Percentiles rank a stretch among this genome's conserved stretches.
These are phyloP conservation scores for Chlamydomonas incerta DNA, from an alignment of 139 green algal genomes.

Conservation along the genomic window DNA sequence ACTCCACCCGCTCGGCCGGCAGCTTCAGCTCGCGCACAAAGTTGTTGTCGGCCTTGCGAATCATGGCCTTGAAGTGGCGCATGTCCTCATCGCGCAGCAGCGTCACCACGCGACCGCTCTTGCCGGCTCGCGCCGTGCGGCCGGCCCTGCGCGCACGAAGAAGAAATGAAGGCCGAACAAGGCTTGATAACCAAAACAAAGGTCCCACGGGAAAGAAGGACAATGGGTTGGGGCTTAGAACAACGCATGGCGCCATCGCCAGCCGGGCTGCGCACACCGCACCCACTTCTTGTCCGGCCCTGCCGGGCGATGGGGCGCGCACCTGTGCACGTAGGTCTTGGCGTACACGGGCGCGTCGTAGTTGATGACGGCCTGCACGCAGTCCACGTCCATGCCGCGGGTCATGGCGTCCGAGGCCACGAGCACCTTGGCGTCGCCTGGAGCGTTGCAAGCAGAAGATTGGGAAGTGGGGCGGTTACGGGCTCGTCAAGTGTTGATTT, in stretches of 20 bases:
- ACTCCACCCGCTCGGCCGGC: conserved; percentile 12
- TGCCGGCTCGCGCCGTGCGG: conserved; percentile 86
- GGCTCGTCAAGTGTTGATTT: too few species aligned
- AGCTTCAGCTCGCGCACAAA: conserved; percentile 78
- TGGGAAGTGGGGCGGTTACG: not conserved
- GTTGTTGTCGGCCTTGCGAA: conserved; percentile 89
- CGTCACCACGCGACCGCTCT: conserved; percentile 72
- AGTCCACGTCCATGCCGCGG: conserved; percentile 88
- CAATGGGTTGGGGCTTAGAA: too few species aligned
- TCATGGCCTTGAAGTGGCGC: conserved; percentile 87
- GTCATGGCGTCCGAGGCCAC: conserved; percentile 92
- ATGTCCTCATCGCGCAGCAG: conserved; percentile 88
- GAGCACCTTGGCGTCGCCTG: conserved; percentile 64
- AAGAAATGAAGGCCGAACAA: too few species aligned
- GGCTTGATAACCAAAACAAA: too few species aligned
- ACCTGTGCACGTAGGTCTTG: conserved; percentile 83
- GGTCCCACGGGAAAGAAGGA: too few species aligned
- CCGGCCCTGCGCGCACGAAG: conserved; percentile 78
- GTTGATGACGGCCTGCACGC: conserved; percentile 80
- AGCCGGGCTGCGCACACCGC: too few species aligned
- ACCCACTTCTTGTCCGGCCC: too few species aligned
- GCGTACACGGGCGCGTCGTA: conserved; percentile 91
- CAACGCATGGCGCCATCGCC: too few species aligned
- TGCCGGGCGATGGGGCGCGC: too few species aligned
- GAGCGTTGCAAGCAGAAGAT: too few species aligned